These are phyloP conservation scores for Extremus antarcticus DNA, from an alignment of 495 filamentous ascomycete species.

Conservation along the genomic window DNA sequence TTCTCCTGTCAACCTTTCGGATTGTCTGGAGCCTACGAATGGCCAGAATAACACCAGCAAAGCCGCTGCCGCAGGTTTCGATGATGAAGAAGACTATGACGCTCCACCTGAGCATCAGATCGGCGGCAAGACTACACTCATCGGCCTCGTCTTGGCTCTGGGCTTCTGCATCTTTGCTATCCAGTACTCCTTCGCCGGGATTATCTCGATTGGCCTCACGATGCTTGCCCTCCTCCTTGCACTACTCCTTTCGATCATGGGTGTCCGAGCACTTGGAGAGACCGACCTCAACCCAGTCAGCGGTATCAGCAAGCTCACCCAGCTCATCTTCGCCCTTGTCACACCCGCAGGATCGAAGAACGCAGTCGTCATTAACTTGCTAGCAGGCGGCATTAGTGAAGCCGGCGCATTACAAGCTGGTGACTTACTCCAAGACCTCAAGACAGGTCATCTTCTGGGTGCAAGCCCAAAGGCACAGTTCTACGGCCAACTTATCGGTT, in stretches of 20 bases:
- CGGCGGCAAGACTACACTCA: conserved; percentile 54
- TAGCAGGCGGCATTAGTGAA: conserved; percentile 83
- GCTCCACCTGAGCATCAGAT: conserved; percentile 77
- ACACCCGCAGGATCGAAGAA: conserved; percentile 68
- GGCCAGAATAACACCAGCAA: not conserved
- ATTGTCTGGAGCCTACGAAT: not conserved
- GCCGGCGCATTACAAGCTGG: conserved; percentile 90
- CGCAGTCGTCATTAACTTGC: conserved; percentile 80
- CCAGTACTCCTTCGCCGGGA: conserved; percentile 61
- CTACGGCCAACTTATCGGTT: conserved; percentile 88
- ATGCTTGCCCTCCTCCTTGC: conserved; percentile 75
- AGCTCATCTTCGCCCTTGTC: conserved; percentile 83
- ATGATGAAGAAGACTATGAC: conserved; percentile 38
- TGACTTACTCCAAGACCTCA: conserved; percentile 96
- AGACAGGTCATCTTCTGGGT: conserved; percentile 87
- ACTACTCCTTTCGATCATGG: conserved; percentile 85
- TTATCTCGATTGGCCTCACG: conserved; percentile 59
- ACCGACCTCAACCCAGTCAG: conserved; percentile 96
- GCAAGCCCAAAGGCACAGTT: conserved; percentile 92
- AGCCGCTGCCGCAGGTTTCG: conserved; percentile 8
- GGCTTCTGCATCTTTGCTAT: conserved; percentile 69
- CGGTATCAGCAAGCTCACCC: conserved; percentile 91
- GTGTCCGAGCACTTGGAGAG: conserved; percentile 86
- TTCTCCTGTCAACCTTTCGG: conserved; percentile 19
- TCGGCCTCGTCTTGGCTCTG: conserved; percentile 66